Base-by-base conservation (phyloP, 148 eudicot genomes). In the Mesembryanthemum crystallinum region DNA sequence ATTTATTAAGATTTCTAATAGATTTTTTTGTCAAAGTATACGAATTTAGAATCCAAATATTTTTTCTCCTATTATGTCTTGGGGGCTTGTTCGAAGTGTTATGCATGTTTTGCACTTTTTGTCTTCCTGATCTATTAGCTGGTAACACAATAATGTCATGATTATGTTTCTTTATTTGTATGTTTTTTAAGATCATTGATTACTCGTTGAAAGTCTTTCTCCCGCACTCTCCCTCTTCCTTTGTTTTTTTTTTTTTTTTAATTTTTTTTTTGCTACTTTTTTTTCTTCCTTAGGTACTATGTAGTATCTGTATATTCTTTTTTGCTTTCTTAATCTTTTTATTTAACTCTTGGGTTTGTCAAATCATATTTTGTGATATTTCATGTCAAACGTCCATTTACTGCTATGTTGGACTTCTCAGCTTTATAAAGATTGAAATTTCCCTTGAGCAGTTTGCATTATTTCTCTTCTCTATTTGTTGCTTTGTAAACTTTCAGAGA, bases 381-480 rank as follows among this genome's bases (percentile, higher is more conserved):
- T 45, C 28, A 25, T 67, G 73, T 67, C 54, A 25, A 67, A 57
- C 42, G 62, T 67, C 55, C 60, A 17, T 21, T 73, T 66, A 21
- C n/a, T n/a, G 29, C 69, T 45, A 24, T 17, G 51, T 15, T 77
- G 64, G 62, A 55, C 21, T 67, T 15, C 51, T 60, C 25, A 42
- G 35, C 23, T 59, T 42, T 8, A 15, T 29, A 21, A 37, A 72
- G 23, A 11, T 58, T 8, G 35, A n/a, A n/a, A n/a, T n/a, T n/a
- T 59, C 47, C 17, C 32, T 51, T 37, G 18, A 18, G 11, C 25
- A 30, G 28, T 32, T 64, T 43, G 55, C 21, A 12, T 5, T 24
- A 64, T 3, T 5, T 24, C 9, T 61, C 14, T 69, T 28, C 28
- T 30, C 51, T 27, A 61, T 23, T 37, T 73, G 13, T 3, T 42